Evolutionary conservation across 2,329 filamentous ascomycete species (phyloP).

Genomic region (Hirsutella minnesotensis): DNA sequence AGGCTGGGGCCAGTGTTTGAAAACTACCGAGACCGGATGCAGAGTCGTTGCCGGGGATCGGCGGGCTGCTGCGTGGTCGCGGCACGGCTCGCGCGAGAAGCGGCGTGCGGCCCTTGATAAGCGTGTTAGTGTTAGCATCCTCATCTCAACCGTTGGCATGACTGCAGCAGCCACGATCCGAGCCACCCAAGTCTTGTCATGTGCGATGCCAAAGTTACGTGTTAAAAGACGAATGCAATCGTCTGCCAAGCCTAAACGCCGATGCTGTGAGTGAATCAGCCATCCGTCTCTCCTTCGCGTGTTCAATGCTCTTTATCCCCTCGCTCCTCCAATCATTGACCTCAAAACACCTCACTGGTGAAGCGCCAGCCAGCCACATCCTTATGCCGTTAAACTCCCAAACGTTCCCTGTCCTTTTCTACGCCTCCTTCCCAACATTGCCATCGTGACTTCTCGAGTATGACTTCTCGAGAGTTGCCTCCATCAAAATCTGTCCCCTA

Average conservation of each 20-base stretch:
- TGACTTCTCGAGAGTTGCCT: background rate
- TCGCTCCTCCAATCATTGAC: background rate
- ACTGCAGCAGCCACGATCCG: background rate
- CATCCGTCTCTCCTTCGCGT: background rate
- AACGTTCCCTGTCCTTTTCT: background rate
- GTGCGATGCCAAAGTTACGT: background rate
- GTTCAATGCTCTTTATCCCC: background rate
- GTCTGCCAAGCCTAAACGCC: background rate
- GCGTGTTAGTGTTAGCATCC: no score
- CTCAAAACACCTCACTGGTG: background rate
- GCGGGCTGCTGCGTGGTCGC: no score
- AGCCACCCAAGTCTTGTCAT: background rate
- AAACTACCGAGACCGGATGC: no score
- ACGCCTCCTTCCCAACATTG: background rate
- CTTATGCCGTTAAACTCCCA: background rate
- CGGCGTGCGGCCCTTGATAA: no score
- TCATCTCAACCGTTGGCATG: no score
- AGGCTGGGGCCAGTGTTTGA: no score
- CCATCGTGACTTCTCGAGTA: background rate
- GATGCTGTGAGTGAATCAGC: background rate
- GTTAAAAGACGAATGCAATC: background rate
- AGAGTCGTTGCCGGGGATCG: no score
- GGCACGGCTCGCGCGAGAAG: no score
- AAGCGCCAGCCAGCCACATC: background rate
- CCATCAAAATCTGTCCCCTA: background rate